phyloP scores from a whole-genome alignment of 768 basidiomycete species.

The Psilocybe cyanescens region DNA sequence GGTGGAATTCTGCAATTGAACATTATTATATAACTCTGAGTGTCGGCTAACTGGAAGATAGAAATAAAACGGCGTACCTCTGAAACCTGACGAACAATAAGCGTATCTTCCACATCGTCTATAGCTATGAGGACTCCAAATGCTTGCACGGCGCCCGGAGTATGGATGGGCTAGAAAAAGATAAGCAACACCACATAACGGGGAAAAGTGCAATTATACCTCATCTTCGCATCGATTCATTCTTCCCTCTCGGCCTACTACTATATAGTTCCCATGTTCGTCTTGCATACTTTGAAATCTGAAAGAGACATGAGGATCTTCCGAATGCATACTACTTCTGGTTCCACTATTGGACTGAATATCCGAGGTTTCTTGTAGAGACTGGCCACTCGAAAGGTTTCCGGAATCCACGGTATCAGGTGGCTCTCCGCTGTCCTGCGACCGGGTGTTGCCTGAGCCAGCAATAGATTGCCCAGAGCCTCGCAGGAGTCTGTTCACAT shows the following conservation, averaged over 20 bases:
- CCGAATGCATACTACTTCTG: slow-evolving; percentile 19
- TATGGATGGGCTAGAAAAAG: slow-evolving; percentile 66
- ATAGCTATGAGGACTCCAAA: slow-evolving; percentile 82
- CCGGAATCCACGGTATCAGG: slow-evolving; percentile 10
- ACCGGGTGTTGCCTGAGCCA: slow-evolving; percentile 5
- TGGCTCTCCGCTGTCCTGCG: not conserved
- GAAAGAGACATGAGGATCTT: slow-evolving; percentile 51
- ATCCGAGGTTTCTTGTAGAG: slow-evolving; percentile 4
- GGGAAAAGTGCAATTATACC: slow-evolving; percentile 35
- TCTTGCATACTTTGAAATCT: slow-evolving; percentile 69
- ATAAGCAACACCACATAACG: slow-evolving; percentile 1
- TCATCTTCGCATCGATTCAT: slow-evolving; percentile 78
- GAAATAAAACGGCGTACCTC: slow-evolving; percentile 50
- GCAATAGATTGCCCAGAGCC: not conserved
- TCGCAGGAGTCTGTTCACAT: not conserved
- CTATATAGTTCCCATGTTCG: slow-evolving; percentile 69
- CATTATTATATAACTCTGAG: not conserved
- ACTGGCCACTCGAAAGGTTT: slow-evolving; percentile 16
- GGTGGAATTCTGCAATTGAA: slow-evolving; percentile 59
- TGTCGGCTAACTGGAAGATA: not conserved
- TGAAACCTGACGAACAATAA: slow-evolving; percentile 77
- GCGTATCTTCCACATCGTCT: slow-evolving; percentile 57
- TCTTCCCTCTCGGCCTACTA: slow-evolving; percentile 70
- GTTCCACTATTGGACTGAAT: slow-evolving; percentile 12
- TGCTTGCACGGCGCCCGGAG: slow-evolving; percentile 81